Conservation (phyloP, 2,329 filamentous ascomycete genomes). For the Aspergillaceae sp. region DNA sequence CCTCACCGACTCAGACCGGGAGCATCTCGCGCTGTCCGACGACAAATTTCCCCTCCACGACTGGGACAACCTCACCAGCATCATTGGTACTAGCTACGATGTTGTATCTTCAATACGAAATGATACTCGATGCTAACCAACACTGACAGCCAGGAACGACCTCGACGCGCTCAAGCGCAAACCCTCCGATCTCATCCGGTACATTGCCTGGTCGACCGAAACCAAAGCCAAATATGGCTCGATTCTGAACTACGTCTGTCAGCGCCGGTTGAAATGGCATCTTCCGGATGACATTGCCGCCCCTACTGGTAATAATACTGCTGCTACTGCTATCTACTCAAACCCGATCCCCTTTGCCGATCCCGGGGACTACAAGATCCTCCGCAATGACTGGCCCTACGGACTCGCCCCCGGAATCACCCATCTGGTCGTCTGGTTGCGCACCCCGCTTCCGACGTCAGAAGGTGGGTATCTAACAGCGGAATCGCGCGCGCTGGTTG, state of each 20-base stretch:
- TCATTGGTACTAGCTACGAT: slow-evolving; percentile 36
- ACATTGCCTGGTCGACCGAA: slow-evolving; percentile 50
- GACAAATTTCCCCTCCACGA: slow-evolving; percentile 45
- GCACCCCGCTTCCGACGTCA: slow-evolving; percentile 41
- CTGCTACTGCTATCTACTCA: slow-evolving; percentile 20
- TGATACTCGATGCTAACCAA: neutral
- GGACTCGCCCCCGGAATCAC: slow-evolving; percentile 46
- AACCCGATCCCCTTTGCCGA: slow-evolving; percentile 48
- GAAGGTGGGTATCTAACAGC: slow-evolving; percentile 43
- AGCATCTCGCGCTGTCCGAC: slow-evolving; percentile 43
- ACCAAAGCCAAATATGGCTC: slow-evolving; percentile 49
- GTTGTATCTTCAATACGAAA: too few relatives aligned
- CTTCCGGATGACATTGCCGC: slow-evolving; percentile 11
- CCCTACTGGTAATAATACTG: slow-evolving; percentile 10
- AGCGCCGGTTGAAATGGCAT: slow-evolving; percentile 47
- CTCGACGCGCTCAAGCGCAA: slow-evolving; percentile 51
- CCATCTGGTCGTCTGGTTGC: slow-evolving; percentile 52
- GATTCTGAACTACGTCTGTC: slow-evolving; percentile 49
- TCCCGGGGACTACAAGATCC: slow-evolving; percentile 46
- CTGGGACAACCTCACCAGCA: slow-evolving; percentile 45
- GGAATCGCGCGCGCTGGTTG: slow-evolving; percentile 41
- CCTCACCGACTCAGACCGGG: slow-evolving; percentile 42
- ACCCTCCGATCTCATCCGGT: slow-evolving; percentile 51
- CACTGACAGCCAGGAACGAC: slow-evolving; percentile 37
- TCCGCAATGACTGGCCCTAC: slow-evolving; percentile 58